Conservation (phyloP, 78 protist genomes). For the Monocercomonoides exilis region DNA sequence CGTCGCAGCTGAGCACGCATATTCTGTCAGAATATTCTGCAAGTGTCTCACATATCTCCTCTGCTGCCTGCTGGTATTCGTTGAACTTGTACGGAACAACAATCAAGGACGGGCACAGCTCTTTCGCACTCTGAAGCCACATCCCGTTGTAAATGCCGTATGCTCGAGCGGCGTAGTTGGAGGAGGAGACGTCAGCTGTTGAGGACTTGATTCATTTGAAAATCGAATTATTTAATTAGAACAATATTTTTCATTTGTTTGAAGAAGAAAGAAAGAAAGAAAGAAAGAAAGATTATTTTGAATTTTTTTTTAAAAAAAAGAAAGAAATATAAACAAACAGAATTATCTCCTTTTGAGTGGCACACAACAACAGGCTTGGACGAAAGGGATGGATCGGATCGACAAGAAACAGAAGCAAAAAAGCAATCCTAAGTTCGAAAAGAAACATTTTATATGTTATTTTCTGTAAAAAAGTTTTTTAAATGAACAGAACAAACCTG, state of each 20-base stretch:
- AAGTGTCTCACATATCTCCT: not conserved
- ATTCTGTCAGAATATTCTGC: not conserved
- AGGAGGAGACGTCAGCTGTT: constrained; percentile 15
- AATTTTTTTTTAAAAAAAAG: too few relatives aligned
- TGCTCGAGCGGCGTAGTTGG: constrained; percentile 14
- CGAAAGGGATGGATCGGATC: not conserved
- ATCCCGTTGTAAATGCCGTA: constrained; percentile 12
- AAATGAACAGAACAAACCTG: too few relatives aligned
- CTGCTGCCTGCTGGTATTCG: not conserved
- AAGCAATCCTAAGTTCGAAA: too few relatives aligned
- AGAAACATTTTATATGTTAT: too few relatives aligned
- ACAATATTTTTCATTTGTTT: too few relatives aligned
- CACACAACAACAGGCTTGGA: not conserved
- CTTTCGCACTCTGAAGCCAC: constrained; percentile 12
- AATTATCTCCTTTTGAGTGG: not conserved
- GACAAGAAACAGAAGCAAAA: not conserved
- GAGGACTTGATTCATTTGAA: too few relatives aligned
- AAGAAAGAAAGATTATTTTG: too few relatives aligned
- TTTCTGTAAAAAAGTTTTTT: too few relatives aligned
- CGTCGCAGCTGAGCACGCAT: constrained; percentile 9
- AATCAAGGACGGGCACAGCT: constrained; percentile 4
- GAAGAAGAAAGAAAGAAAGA: too few relatives aligned
- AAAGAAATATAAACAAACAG: too few relatives aligned
- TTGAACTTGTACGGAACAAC: constrained; percentile 8
- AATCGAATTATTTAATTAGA: too few relatives aligned